Evolutionary conservation across 768 basidiomycete species (phyloP).

Genomic region (Xanthoconium purpureum): DNA sequence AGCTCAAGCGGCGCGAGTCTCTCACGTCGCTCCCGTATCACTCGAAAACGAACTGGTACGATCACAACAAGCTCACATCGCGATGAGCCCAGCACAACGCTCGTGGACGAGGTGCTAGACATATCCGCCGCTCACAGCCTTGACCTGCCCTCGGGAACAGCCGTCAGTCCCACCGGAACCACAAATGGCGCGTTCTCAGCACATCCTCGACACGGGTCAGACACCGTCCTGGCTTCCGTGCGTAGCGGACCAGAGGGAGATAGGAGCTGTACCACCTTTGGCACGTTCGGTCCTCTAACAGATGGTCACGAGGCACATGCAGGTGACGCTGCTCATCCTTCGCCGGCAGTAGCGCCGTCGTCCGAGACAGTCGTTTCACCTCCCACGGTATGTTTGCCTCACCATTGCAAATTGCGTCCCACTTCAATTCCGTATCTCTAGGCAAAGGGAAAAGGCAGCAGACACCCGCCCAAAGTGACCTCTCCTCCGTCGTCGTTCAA

Average conservation of each 20-base stretch:
- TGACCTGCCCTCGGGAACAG: slow-evolving; percentile 1
- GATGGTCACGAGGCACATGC: slow-evolving; percentile 13
- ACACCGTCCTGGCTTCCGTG: slow-evolving; percentile 6
- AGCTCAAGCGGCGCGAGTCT: slow-evolving; percentile 49
- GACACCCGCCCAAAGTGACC: slow-evolving; percentile 36
- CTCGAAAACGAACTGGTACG: slow-evolving; percentile 53
- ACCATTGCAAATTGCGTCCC: slow-evolving; percentile 11
- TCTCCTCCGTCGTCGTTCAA: slow-evolving; percentile 35
- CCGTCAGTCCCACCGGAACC: slow-evolving; percentile 11
- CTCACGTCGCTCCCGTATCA: slow-evolving; percentile 45
- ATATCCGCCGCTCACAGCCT: slow-evolving; percentile 27
- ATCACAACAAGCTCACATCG: slow-evolving; percentile 35
- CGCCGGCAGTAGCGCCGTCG: slow-evolving; percentile 9
- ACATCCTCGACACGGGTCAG: slow-evolving; percentile 11
- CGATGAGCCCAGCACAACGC: slow-evolving; percentile 17
- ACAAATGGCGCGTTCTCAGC: slow-evolving; percentile 9
- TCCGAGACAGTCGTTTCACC: slow-evolving; percentile 13
- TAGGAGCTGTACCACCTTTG: slow-evolving; percentile 26
- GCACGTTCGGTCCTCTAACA: slow-evolving; percentile 23
- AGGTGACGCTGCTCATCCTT: background rate
- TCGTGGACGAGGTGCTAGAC: slow-evolving; percentile 25
- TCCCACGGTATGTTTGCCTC: slow-evolving; percentile 20
- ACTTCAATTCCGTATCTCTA: slow-evolving; percentile 19
- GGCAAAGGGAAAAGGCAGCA: slow-evolving; percentile 36
- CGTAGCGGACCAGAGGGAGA: slow-evolving; percentile 12